Evolutionary conservation across 2,329 filamentous ascomycete species (phyloP), one percentile per base, ranked within the genome.

Genomic region (Aspergillus quadrilineatus): DNA sequence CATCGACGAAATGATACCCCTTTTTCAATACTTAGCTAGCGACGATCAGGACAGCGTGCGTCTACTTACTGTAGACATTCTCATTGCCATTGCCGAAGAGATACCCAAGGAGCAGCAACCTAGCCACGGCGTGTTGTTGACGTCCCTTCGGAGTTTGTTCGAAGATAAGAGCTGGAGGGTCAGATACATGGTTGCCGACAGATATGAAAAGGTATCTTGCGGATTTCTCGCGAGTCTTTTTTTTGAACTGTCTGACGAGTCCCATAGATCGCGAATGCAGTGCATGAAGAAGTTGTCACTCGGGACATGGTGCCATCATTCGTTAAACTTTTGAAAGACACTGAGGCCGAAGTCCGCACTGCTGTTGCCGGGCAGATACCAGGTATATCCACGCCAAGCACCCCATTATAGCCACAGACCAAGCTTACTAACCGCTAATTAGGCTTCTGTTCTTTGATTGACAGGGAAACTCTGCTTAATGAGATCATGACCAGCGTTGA

Each of bases 131-230:
- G 91, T 97, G 55, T 80, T 99, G 56, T 81, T 99, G 69, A 93
- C 90, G 50, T 92, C 93, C 45, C 79, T 99, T 69, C 88, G 94
- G 68, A 96, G 86, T 77, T 78, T 99, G 70, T 97, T 99, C 77
- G 94, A 97, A 70, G 94, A 99, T 75, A 99, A 97, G 85, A 97
- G 94, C 79, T 99, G 94, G 94, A 87, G 94, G 70, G 94, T 99
- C 59, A 86, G 94, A 73, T 99, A 97, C 77, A 99, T 99, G 94
- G 94, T 99, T 67, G 94, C 94, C 48, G 94, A 99, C 76, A 86
- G 92, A 73, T 99, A 97, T 71, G 94, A 99, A 77, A 97, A 97
- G 89, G 91, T 91, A 71, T 49, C 71, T 53, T 46, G 32, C n/a
- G 5, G 14, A n/a, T 36, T 32, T 28, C 14, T 4, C 55, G 30